These are phyloP conservation scores for Hypocrella siamensis DNA, from an alignment of 2,329 filamentous ascomycete species.

Conservation along the genomic window DNA sequence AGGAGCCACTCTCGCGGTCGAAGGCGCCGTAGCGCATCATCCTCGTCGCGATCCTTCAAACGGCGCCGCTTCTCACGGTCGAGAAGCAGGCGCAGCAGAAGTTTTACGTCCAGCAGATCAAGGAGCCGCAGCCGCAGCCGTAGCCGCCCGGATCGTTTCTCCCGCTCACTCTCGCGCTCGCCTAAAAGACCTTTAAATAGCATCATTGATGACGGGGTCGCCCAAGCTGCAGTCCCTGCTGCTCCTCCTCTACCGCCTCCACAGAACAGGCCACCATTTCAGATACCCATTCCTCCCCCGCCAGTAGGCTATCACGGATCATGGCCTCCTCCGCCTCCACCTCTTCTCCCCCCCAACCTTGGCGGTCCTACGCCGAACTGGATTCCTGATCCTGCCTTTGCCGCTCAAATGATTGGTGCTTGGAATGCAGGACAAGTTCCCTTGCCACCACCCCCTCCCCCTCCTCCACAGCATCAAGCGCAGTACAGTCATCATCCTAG, in stretches of 20 bases:
- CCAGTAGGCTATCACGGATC: constrained; percentile 23
- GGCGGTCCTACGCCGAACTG: constrained; percentile 9
- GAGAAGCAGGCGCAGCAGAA: constrained; percentile 12
- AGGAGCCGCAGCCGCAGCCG: constrained; percentile 11
- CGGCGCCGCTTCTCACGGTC: constrained; percentile 13
- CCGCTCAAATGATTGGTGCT: constrained; percentile 12
- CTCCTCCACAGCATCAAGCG: constrained; percentile 2
- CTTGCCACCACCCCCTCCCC: constrained; percentile 8
- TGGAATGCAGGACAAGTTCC: constrained; percentile 10
- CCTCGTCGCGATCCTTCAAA: constrained; percentile 15
- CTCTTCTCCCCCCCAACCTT: constrained; percentile 10
- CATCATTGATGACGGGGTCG: too few species aligned
- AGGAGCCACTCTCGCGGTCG: constrained; percentile 12
- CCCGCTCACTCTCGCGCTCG: constrained; percentile 9
- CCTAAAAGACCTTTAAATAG: too few species aligned
- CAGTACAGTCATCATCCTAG: constrained; percentile 10
- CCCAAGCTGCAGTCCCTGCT: too few species aligned
- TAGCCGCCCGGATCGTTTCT: constrained; percentile 6
- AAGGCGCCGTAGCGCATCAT: constrained; percentile 11
- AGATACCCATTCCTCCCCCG: constrained; percentile 13
- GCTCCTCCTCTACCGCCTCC: constrained; percentile 8
- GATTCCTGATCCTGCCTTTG: constrained; percentile 13
- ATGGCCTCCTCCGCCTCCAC: constrained; percentile 22
- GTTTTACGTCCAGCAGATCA: constrained; percentile 15
- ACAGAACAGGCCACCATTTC: constrained; percentile 4